Evolutionary conservation across 495 filamentous ascomycete genomes (phyloP), one percentile per base, ranked within the genome.

Genomic region (Neurospora pannonica): DNA sequence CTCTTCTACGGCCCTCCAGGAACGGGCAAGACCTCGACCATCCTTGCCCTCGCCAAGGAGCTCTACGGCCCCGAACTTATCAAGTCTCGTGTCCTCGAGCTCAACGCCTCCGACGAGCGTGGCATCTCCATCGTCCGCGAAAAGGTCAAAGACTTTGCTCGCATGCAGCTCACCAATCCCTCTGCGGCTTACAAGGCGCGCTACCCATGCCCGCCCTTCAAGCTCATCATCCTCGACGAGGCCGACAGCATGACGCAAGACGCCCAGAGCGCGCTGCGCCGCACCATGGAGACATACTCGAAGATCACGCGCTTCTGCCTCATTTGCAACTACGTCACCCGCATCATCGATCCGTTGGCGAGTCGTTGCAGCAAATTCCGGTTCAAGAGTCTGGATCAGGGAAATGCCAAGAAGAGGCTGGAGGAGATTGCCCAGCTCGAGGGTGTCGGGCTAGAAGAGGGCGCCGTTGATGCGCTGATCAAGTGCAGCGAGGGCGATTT

Each of bases 241-340:
- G 96, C 96, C 70, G 96, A 99, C 81, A 93, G 91, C 80, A 98
- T 99, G 96, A 99, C 97, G 42, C 97, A 98, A 83, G 96, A 99
- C 82, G 96, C 96, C 60, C 96, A 99, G 86, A 91, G 90, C 70
- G 96, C 96, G 5, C 87, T 99, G 54, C 86, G 96, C 73, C 89
- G 96, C 46, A 98, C 96, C 8, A 99, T 99, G 96, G 96, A 99
- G 86, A 96, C 93, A 71, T 98, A 98, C 82, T 92, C 89, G 82
- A 94, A 93, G 79, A 98, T 98, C 79, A 99, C 96, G 7, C 87
- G 96, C 31, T 99, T 99, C 83, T 98, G 97, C 82, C 86, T 99
- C 15, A 94, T 98, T 48, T 99, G 96, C 84, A 99, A 99, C 84
- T 99, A 98, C 78, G 95, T 99, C 39, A 98, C 96, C 0, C 85